A percentile compares a stretch with the other conserved stretches of the same genome.
Conservation (phyloP, 75 land plant species). For the Larix kaempferi region DNA sequence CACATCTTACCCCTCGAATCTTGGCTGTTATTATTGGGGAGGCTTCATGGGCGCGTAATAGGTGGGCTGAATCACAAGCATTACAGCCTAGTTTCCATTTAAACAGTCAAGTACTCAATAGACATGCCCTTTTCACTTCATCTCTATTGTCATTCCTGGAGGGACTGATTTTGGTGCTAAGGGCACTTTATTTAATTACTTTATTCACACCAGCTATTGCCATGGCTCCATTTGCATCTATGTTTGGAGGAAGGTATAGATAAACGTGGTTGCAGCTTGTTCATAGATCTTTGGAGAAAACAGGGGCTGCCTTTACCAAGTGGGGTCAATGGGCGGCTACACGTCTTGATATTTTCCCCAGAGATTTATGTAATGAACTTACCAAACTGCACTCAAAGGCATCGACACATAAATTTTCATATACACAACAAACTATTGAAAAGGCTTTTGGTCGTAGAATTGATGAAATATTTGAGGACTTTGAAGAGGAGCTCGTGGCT, state of each 20-base stretch:
- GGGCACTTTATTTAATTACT: constrained; percentile 45
- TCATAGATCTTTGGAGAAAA: constrained; percentile 55
- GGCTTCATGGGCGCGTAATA: constrained; percentile 28
- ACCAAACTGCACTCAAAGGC: constrained; percentile 71
- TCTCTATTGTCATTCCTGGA: constrained; percentile 42
- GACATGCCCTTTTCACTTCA: constrained; percentile 32
- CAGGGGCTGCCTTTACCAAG: constrained; percentile 90
- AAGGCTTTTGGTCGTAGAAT: constrained; percentile 73
- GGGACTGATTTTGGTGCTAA: constrained; percentile 31
- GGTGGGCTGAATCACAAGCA: constrained; percentile 31
- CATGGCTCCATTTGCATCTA: constrained; percentile 68
- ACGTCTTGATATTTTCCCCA: constrained; percentile 80
- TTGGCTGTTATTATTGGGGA: constrained; percentile 59
- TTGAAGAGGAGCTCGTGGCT: constrained; percentile 83
- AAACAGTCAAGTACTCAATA: constrained; percentile 44
- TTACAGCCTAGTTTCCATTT: constrained; percentile 24
- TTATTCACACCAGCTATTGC: constrained; percentile 66
- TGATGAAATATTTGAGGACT: constrained; percentile 73
- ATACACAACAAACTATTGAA: constrained; percentile 52
- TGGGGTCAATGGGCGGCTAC: constrained; percentile 98
- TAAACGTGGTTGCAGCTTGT: constrained; percentile 59
- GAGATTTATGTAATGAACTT: constrained; percentile 64
- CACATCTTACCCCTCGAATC: constrained; percentile 52
- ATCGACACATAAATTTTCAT: constrained; percentile 64
- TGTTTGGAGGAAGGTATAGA: constrained; percentile 38